Percentiles rank a stretch among this genome's conserved stretches.
Evolutionary conservation across 2,329 filamentous ascomycete species (phyloP).

Genomic region (Dryadomyces sulphureus): DNA sequence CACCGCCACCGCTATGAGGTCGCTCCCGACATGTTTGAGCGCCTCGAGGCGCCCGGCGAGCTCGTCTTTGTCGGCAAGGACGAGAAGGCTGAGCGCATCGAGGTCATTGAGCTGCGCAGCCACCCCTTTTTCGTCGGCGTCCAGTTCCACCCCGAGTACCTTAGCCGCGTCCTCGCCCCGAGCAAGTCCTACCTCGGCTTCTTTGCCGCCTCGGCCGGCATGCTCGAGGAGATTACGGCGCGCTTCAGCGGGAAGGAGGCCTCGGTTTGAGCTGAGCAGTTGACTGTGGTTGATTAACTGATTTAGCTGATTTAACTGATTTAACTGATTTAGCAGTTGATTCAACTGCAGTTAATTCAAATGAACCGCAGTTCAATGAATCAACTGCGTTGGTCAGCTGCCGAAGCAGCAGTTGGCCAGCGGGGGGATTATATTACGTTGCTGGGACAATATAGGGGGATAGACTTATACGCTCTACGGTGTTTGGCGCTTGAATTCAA

Average conservation of each 20-base stretch:
- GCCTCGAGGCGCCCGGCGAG: constrained; percentile 41
- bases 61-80: constrained; percentile 64
- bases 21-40: constrained; percentile 53
- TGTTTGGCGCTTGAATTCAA: constrained; percentile 1
- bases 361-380: no score
- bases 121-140: constrained; percentile 63
- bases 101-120: constrained; percentile 60
- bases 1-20: constrained; percentile 74
- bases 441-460: no score
- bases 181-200: constrained; percentile 71
- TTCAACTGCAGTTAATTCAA: no score
- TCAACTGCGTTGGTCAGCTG: no score
- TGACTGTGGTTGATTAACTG: no score
- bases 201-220: constrained; percentile 60
- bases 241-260: constrained; percentile 14
- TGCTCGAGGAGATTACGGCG: constrained; percentile 32
- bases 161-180: constrained; percentile 58
- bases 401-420: no score
- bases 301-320: no score
- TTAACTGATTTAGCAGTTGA: no score
- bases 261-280: no score
- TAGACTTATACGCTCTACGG: neutral
- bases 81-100: constrained; percentile 58
- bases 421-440: no score
- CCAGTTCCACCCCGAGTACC: constrained; percentile 82